Evolutionary conservation across 2,329 filamentous ascomycete species (phyloP).

Genomic region (Fusarium napiforme): DNA sequence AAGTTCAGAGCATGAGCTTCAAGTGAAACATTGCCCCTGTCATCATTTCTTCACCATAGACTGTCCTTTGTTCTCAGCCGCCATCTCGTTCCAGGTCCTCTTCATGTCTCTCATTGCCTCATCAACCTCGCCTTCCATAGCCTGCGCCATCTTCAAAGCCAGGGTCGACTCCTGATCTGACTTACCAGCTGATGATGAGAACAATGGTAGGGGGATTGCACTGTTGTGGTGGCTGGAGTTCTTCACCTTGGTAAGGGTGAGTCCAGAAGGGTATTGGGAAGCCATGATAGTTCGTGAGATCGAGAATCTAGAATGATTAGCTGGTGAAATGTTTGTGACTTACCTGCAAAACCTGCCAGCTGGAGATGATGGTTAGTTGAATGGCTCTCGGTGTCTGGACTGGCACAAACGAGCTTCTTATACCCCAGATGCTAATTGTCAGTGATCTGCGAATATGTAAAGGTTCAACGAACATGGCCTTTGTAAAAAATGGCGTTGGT

Average conservation of each 20-base stretch:
- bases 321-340: background rate
- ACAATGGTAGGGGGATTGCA: background rate
- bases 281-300: slow-evolving; percentile 9
- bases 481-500: background rate
- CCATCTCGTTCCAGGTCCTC: slow-evolving; percentile 14
- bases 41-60: background rate
- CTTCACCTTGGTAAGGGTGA: background rate
- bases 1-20: background rate
- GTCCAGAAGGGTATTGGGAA: background rate
- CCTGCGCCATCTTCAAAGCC: background rate
- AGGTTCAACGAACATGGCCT: background rate
- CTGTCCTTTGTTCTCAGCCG: background rate
- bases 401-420: background rate
- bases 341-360: slow-evolving; percentile 7
- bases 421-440: background rate
- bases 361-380: background rate
- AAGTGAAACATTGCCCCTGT: slow-evolving; percentile 6
- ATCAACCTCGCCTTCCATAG: slow-evolving; percentile 14
- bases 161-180: background rate
- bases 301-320: background rate
- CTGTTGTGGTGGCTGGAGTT: background rate
- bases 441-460: background rate
- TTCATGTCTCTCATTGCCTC: slow-evolving; percentile 5
- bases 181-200: background rate
- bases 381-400: background rate